Conservation (phyloP, 2,329 filamentous ascomycete species). For the Bertia moriformis region DNA sequence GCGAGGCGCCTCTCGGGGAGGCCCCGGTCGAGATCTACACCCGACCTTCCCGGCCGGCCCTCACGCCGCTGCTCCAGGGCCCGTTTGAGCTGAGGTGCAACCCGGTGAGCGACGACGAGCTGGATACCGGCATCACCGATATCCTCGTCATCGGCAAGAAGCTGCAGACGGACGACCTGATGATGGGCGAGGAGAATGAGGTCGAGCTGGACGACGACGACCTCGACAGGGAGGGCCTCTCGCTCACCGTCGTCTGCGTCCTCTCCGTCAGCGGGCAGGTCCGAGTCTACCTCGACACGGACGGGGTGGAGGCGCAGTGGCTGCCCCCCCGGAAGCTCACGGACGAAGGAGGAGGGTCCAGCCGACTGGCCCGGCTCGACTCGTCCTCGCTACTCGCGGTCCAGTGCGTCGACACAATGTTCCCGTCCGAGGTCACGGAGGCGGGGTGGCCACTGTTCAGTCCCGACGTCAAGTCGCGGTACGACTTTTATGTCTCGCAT, state of each 20-base stretch:
- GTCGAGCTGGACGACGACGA: conserved; percentile 21
- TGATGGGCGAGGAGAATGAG: conserved; percentile 32
- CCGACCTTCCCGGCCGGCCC: conserved; percentile 33
- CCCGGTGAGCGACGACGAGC: conserved; percentile 28
- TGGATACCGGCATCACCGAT: conserved; percentile 42
- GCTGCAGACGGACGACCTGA: conserved; percentile 33
- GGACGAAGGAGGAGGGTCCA: conserved; percentile 22
- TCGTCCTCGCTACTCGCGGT: no score
- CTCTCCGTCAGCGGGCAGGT: conserved; percentile 37
- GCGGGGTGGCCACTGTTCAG: conserved; percentile 37
- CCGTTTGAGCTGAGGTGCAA: conserved; percentile 41
- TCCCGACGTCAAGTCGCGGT: conserved; percentile 34
- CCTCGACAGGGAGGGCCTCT: conserved; percentile 33
- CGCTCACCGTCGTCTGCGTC: conserved; percentile 40
- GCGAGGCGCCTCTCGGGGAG: conserved; percentile 18
- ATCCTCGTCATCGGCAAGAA: conserved; percentile 38
- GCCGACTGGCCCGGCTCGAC: conserved; percentile 22
- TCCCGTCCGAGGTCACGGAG: conserved; percentile 7
- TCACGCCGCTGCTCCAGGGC: conserved; percentile 45
- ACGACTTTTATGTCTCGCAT: conserved; percentile 43
- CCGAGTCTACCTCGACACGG: conserved; percentile 43
- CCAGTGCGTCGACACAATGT: conserved; percentile 23
- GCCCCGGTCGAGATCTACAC: conserved; percentile 33
- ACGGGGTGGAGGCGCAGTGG: conserved; percentile 49
- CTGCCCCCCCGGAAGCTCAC: no score